Conservation (phyloP, 2,329 filamentous ascomycete genomes). For the Dactylellina parvicollis region DNA sequence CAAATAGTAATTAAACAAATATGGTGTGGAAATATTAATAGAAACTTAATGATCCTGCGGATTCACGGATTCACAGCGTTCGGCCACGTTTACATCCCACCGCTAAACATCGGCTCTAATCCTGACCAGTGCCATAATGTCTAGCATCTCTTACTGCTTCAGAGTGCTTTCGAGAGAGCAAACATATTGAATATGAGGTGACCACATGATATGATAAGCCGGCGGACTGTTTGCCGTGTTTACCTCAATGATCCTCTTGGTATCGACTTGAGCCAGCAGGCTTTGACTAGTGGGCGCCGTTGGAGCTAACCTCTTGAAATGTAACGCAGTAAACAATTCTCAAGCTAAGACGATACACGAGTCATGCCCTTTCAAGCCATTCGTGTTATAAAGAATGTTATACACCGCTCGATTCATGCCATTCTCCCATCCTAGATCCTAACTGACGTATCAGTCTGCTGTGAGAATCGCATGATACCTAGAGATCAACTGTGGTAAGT, state of each 20-base stretch:
- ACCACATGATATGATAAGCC: too few relatives aligned
- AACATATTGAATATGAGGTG: too few relatives aligned
- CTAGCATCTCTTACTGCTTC: conserved; percentile 23
- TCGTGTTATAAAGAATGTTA: too few relatives aligned
- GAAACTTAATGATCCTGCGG: conserved; percentile 9
- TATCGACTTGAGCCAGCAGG: too few relatives aligned
- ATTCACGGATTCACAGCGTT: too few relatives aligned
- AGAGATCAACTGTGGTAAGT: neutral
- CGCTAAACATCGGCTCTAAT: conserved; percentile 39
- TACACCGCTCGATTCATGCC: neutral
- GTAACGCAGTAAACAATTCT: neutral
- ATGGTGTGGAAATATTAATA: conserved; percentile 27
- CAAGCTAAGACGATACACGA: neutral
- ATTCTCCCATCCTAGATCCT: neutral
- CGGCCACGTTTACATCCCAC: conserved; percentile 2
- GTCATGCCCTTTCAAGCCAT: neutral
- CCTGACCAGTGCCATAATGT: conserved; percentile 36
- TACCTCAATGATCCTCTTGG: too few relatives aligned
- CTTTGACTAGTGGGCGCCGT: too few relatives aligned
- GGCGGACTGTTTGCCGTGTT: too few relatives aligned
- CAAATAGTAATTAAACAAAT: neutral
- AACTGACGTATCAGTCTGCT: conserved; percentile 5
- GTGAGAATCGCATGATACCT: conserved; percentile 3
- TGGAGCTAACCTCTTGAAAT: neutral
- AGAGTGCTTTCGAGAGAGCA: conserved; percentile 8